These are phyloP conservation scores for Sphagnurus paluster DNA, from an alignment of 1,284 basidiomycete species.

Conservation along the genomic window DNA sequence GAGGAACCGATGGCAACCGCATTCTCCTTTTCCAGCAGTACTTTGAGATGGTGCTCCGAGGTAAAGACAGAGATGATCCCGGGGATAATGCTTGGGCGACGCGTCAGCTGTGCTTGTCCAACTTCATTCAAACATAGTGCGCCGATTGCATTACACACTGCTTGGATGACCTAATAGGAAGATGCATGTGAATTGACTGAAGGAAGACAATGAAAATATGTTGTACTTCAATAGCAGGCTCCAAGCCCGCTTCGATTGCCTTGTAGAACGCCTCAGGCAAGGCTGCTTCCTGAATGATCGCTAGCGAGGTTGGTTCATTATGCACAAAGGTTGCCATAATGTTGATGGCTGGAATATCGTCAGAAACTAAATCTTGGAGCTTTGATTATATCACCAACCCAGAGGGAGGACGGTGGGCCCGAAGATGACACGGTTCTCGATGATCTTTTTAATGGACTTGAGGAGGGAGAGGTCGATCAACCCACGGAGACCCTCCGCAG, in stretches of 20 bases:
- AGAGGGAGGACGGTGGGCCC: constrained; percentile 86
- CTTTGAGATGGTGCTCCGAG: constrained; percentile 81
- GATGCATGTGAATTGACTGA: constrained; percentile 8
- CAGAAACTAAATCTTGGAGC: neutral
- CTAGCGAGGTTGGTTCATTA: constrained; percentile 95
- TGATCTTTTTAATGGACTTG: constrained; percentile 86
- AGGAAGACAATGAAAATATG: neutral
- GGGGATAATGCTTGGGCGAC: constrained; percentile 78
- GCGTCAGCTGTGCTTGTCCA: constrained; percentile 82
- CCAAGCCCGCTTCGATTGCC: constrained; percentile 82
- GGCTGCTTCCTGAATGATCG: constrained; percentile 89
- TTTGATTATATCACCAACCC: constrained; percentile 43
- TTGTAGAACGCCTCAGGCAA: constrained; percentile 90
- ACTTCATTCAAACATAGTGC: constrained; percentile 93
- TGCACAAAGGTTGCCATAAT: constrained; percentile 98
- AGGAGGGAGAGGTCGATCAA: constrained; percentile 91
- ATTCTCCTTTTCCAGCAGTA: constrained; percentile 93
- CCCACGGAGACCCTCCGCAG: constrained; percentile 91
- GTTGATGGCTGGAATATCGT: constrained; percentile 74
- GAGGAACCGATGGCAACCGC: constrained; percentile 86
- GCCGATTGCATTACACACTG: constrained; percentile 95
- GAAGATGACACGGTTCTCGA: constrained; percentile 81
- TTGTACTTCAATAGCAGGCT: constrained; percentile 82
- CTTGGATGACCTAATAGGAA: constrained; percentile 73
- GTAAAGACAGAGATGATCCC: constrained; percentile 87